Evolutionary conservation across 257 asterid species (phyloP).

Genomic region (Fraxinus americana): DNA sequence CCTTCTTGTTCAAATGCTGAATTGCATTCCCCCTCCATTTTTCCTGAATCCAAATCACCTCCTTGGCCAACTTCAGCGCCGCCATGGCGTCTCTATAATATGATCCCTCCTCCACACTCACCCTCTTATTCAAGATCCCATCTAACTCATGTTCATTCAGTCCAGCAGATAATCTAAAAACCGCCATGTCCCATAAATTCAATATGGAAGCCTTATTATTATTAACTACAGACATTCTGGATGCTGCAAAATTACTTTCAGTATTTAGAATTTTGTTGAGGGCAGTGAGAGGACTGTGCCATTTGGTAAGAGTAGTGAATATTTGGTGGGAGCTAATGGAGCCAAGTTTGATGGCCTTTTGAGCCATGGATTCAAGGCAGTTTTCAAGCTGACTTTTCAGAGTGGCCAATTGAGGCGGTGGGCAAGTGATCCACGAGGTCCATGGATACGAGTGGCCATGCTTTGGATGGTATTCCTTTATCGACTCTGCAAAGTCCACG

Average conservation of each 20-base stretch:
- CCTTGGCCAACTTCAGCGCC: slow-evolving; percentile 90
- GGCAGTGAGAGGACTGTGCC: slow-evolving; percentile 82
- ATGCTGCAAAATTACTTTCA: slow-evolving; percentile 15
- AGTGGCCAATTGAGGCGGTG: slow-evolving; percentile 54
- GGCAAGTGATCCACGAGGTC: slow-evolving; percentile 76
- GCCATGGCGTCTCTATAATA: slow-evolving; percentile 77
- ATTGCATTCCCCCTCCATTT: slow-evolving; percentile 84
- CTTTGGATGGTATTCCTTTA: slow-evolving; percentile 80
- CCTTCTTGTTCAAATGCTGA: slow-evolving; percentile 66
- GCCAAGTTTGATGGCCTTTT: slow-evolving; percentile 72
- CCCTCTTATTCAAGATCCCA: slow-evolving; percentile 41
- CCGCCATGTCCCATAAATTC: slow-evolving; percentile 83
- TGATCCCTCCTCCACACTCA: slow-evolving; percentile 53
- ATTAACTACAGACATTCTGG: slow-evolving; percentile 27
- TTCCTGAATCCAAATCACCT: slow-evolving; percentile 72
- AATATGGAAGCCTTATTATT: slow-evolving; percentile 46
- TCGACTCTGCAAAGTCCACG: slow-evolving; percentile 83
- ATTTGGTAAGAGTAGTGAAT: slow-evolving; percentile 71
- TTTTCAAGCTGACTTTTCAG: slow-evolving; percentile 66
- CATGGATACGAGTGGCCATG: slow-evolving; percentile 90
- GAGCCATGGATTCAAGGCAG: slow-evolving; percentile 77
- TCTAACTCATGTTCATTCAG: slow-evolving; percentile 59
- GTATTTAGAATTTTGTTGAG: slow-evolving; percentile 60
- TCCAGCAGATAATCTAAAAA: slow-evolving; percentile 56
- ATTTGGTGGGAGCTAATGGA: slow-evolving; percentile 84